A percentile compares a stretch with the other conserved stretches of the same genome.
Conservation (phyloP, 2,329 filamentous ascomycete species). For the Pyrenophora tritici-repentis region DNA sequence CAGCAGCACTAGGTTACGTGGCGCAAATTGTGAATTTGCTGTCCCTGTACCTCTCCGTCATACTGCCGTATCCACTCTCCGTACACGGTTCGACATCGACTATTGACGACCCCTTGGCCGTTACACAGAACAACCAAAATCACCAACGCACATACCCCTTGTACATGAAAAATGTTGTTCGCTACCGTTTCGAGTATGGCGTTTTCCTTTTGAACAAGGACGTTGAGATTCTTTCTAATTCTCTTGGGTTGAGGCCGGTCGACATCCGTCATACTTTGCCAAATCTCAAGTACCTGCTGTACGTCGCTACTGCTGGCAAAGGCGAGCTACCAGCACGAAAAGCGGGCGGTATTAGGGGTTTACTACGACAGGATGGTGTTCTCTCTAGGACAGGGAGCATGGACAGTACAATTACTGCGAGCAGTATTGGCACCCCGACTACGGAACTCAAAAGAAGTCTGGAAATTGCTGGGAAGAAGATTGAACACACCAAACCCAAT, state of each 20-base stretch:
- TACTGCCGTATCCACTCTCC: constrained; percentile 79
- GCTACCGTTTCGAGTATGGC: constrained; percentile 93
- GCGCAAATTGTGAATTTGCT: constrained; percentile 75
- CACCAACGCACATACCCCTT: constrained; percentile 69
- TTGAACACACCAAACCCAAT: constrained; percentile 22
- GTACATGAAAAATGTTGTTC: constrained; percentile 70
- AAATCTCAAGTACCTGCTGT: constrained; percentile 90
- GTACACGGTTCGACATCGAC: constrained; percentile 74
- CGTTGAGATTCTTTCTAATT: constrained; percentile 71
- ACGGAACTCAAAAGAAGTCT: constrained; percentile 27
- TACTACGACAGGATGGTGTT: constrained; percentile 34
- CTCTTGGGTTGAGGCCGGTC: constrained; percentile 75
- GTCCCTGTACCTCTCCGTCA: constrained; percentile 78
- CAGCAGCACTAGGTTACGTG: constrained; percentile 80
- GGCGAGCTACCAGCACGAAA: constrained; percentile 59
- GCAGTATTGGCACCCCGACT: constrained; percentile 30
- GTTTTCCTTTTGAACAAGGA: constrained; percentile 98
- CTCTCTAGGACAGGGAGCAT: constrained; percentile 40
- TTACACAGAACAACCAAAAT: constrained; percentile 44
- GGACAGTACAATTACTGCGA: constrained; percentile 38
- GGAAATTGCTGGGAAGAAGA: constrained; percentile 21
- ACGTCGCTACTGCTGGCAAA: constrained; percentile 82
- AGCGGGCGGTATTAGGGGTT: constrained; percentile 43
- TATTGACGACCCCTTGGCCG: constrained; percentile 73
- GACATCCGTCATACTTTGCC: constrained; percentile 91